Conservation (phyloP, 1,139 yeast genomes). For the Yarrowia galli region DNA sequence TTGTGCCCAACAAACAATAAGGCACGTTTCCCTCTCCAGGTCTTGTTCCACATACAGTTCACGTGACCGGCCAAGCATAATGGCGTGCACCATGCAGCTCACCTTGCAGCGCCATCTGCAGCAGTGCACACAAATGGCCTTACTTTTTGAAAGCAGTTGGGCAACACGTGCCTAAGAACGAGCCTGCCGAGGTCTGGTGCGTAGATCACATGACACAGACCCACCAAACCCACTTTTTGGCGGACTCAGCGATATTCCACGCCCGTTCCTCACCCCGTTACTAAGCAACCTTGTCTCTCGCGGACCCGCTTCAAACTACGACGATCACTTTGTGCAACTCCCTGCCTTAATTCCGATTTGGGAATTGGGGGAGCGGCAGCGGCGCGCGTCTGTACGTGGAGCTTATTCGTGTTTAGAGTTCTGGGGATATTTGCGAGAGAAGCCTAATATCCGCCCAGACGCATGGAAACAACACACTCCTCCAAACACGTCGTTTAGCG, state of each 20-base stretch:
- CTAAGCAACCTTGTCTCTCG: neutral
- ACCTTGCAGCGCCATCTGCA: slow-evolving; percentile 11
- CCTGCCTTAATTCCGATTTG: slow-evolving; percentile 18
- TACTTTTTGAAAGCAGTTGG: slow-evolving; percentile 10
- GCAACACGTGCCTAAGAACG: neutral
- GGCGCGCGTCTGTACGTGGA: slow-evolving; percentile 9
- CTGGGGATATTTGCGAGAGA: slow-evolving; percentile 1
- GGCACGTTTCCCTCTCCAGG: neutral
- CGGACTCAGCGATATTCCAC: no score
- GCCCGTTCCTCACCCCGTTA: neutral
- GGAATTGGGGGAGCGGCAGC: slow-evolving; percentile 10
- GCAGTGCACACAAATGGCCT: slow-evolving; percentile 10
- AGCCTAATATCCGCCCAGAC: neutral
- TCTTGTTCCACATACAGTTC: neutral
- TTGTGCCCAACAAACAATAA: neutral
- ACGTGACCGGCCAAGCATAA: neutral
- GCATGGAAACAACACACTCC: neutral
- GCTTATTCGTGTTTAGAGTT: slow-evolving; percentile 3
- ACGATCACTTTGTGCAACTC: slow-evolving; percentile 7
- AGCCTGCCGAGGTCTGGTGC: neutral
- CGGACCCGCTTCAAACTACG: neutral
- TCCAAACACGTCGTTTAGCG: neutral
- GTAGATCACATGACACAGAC: neutral
- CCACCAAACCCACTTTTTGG: no score
- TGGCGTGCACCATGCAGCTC: slow-evolving; percentile 18